phyloP scores from a whole-genome alignment of 208 protist species.

The Acanthamoeba castellanii region DNA sequence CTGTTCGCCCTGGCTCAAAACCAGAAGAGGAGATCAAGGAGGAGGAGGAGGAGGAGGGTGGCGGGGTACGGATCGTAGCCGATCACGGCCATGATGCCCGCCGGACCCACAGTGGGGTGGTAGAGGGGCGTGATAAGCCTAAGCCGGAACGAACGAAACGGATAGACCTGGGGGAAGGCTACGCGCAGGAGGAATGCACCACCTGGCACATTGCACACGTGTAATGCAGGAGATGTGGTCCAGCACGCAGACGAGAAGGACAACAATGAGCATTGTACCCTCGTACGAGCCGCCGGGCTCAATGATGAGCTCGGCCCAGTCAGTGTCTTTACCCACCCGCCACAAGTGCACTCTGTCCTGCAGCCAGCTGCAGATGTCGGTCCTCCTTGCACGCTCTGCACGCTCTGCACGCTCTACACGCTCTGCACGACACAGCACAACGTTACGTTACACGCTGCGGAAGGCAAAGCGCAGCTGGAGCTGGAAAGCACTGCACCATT shows the following conservation, averaged over 20 bases:
- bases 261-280: not conserved
- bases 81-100: not conserved
- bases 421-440: too few species aligned
- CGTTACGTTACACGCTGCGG: too few species aligned
- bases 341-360: not conserved
- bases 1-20: too few species aligned
- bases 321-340: not conserved
- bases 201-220: not conserved
- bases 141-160: not conserved
- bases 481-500: too few species aligned
- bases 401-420: too few species aligned
- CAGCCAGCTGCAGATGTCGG: too few species aligned
- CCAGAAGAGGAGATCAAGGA: not conserved
- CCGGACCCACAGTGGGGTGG: conserved; percentile 9
- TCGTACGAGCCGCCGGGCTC: not conserved
- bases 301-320: not conserved
- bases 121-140: not conserved
- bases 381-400: too few species aligned
- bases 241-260: too few species aligned
- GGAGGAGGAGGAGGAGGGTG: not conserved
- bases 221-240: not conserved
- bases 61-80: too few species aligned
- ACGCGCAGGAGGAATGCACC: conserved; percentile 21
- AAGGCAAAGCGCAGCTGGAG: too few species aligned
- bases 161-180: not conserved